Evolutionary conservation across 2,329 filamentous ascomycete species (phyloP).

Genomic region (Botrytis squamosa): DNA sequence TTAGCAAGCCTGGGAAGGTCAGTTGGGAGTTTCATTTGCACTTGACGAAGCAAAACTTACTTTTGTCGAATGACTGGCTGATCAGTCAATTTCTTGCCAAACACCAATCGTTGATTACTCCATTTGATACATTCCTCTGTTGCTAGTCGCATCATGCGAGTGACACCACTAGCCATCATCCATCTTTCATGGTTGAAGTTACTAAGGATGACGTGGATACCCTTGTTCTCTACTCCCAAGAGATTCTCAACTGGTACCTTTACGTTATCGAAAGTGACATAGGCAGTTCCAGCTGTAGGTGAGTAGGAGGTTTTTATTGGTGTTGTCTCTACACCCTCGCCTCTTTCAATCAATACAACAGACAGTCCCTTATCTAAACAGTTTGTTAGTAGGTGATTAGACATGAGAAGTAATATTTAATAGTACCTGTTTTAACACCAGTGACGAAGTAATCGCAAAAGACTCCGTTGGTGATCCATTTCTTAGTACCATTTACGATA

Average conservation of each 20-base stretch:
- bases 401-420: not conserved
- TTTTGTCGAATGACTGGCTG: constrained; percentile 83
- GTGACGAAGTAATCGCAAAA: constrained; percentile 83
- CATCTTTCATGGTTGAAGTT: constrained; percentile 90
- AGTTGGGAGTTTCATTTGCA: constrained; percentile 10
- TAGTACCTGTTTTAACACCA: constrained; percentile 62
- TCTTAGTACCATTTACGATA: constrained; percentile 74
- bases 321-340: constrained; percentile 73
- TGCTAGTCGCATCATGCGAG: constrained; percentile 64
- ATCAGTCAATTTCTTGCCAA: constrained; percentile 77
- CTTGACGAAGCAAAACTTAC: constrained; percentile 43
- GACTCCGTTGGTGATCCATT: constrained; percentile 82
- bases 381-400: not conserved
- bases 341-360: constrained; percentile 72
- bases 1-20: constrained; percentile 62
- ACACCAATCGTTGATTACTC: constrained; percentile 82
- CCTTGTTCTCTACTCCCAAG: constrained; percentile 80
- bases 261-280: constrained; percentile 78
- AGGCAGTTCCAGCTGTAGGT: constrained; percentile 54
- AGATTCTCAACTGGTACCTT: constrained; percentile 79
- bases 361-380: constrained; percentile 66
- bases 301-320: constrained; percentile 82
- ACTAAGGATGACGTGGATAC: constrained; percentile 77
- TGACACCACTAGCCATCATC: constrained; percentile 64
- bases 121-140: constrained; percentile 86